Base-by-base conservation (phyloP, 768 basidiomycete genomes). In the Amanita exitialis region DNA sequence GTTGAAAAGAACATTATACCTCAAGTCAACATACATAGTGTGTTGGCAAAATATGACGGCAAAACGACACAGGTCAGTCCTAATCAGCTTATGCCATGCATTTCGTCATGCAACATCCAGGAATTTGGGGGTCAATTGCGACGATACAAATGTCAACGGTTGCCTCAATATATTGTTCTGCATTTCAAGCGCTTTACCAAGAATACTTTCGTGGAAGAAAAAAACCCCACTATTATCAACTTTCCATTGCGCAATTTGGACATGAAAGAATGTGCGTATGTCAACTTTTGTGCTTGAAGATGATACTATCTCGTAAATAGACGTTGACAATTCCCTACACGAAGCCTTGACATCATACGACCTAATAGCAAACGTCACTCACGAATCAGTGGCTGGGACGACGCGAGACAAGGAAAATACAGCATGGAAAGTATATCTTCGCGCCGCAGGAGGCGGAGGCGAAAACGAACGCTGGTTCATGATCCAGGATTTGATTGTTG, bases 1-100 rank as follows among this genome's bases (percentile, higher is more conserved):
- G 79, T 95, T 42, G 93, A 96, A 71, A 96, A 96, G 71, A 97
- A 98, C 65, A 98, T 99, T 64, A 96, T 98, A 56, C 96, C 96
- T 28, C 96, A 99, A 75, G 90, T 96, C 54, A 86, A 86, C 42
- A 83, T 99, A 52, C 82, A 92, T 53, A 82, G 84, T 9, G 84
- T 98, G 25, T 75, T 98, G 20, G 78, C 86, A 16, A 99, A 99
- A 67, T 99, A 93, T 66, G 91, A 98, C 66, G 96, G 96, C 12
- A 73, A 70, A 57, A 89, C 86, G 3, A 88, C 93, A 13, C 91
- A 94, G 74, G 91, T 86, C 60, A 60, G 72, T 28, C 13, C 6
- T 48, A 15, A 36, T 8, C 16, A 35, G 16, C 9, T 8, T 39
- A 32, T 13, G 25, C 32, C 13, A 20, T 16, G 38, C 42, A 39